phyloP scores from a whole-genome alignment of 2,329 filamentous ascomycete genomes.

The Diaporthe ilicicola region DNA sequence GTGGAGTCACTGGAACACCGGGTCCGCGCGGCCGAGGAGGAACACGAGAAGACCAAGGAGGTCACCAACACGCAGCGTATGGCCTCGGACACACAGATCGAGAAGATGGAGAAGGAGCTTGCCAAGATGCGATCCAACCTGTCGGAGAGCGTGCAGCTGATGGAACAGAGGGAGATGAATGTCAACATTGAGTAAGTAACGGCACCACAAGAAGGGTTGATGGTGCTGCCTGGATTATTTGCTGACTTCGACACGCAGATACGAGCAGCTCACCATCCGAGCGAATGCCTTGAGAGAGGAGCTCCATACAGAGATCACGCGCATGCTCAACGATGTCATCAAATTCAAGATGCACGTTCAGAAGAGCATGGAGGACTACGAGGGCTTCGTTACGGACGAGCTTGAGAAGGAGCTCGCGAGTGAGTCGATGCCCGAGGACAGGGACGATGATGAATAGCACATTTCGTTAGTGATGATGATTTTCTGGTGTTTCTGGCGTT shows the following conservation, averaged over 20 bases:
- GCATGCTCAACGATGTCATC: conserved; percentile 95
- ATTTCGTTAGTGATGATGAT: conserved; percentile 1
- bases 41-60: conserved; percentile 94
- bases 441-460: conserved; percentile 57
- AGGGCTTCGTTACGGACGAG: conserved; percentile 91
- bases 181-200: conserved; percentile 88
- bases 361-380: conserved; percentile 90
- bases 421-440: conserved; percentile 65
- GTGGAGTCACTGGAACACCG: conserved; percentile 91
- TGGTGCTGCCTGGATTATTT: too few relatives aligned
- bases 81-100: conserved; percentile 90
- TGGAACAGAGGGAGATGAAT: conserved; percentile 96
- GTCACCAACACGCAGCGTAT: conserved; percentile 86
- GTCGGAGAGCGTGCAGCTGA: conserved; percentile 85
- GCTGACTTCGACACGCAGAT: conserved; percentile 58
- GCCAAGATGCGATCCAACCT: conserved; percentile 87
- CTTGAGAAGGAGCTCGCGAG: conserved; percentile 84
- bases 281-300: conserved; percentile 91
- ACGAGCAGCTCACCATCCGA: conserved; percentile 88
- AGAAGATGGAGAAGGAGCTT: conserved; percentile 99
- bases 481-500: conserved; percentile 23
- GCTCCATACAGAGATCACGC: conserved; percentile 95
- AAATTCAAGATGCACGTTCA: conserved; percentile 99
- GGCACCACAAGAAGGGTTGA: not conserved
- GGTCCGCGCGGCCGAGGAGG: conserved; percentile 87